A percentile compares a stretch with the other conserved stretches of the same genome.
Evolutionary conservation across 306 rosid species (phyloP).

Genomic region (Geum urbanum): DNA sequence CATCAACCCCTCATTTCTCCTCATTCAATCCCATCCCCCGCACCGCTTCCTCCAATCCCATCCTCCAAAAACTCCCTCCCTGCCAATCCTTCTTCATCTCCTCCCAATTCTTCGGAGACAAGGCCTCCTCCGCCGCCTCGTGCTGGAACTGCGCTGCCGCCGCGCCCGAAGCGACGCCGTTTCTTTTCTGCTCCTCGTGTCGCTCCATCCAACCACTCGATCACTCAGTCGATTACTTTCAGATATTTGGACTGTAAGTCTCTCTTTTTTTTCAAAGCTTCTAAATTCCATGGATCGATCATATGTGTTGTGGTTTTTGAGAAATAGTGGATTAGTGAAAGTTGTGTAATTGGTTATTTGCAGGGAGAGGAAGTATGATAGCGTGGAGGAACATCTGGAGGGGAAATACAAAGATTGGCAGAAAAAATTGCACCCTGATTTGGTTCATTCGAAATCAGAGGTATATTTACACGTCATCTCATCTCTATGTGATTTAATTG

Average conservation of each 20-base stretch:
- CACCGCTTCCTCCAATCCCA: no score
- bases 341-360: background rate
- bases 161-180: slow-evolving; percentile 34
- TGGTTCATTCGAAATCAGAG: slow-evolving; percentile 92
- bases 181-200: slow-evolving; percentile 66
- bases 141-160: slow-evolving; percentile 75
- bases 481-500: no score
- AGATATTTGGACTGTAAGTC: slow-evolving; percentile 73
- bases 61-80: no score
- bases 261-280: background rate
- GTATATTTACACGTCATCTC: slow-evolving; percentile 26
- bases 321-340: background rate
- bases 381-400: slow-evolving; percentile 58
- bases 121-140: background rate
- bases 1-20: no score
- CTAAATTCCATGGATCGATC: background rate
- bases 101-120: no score
- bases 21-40: no score
- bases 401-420: slow-evolving; percentile 89
- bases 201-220: slow-evolving; percentile 72
- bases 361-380: slow-evolving; percentile 76
- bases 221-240: slow-evolving; percentile 62
- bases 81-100: no score
- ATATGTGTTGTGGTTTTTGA: slow-evolving; percentile 7
- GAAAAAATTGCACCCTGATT: slow-evolving; percentile 92